A percentile compares a stretch with the other conserved stretches of the same genome.
Evolutionary conservation across 768 basidiomycete genomes (phyloP).

Genomic region (Strobilomyces confusus): DNA sequence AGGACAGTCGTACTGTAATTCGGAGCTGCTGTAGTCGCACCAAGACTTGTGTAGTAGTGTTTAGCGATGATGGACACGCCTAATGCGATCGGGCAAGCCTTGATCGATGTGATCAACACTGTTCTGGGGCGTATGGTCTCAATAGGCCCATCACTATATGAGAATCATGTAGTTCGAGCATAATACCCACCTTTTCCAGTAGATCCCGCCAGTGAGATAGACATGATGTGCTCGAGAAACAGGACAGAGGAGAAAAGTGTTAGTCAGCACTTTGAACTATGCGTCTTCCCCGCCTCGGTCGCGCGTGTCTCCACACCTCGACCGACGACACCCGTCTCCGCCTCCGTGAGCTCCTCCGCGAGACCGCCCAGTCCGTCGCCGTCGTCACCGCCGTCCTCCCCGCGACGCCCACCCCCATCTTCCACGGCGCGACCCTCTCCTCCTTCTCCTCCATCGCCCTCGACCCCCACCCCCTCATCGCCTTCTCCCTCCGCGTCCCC

Average conservation of each 20-base stretch:
- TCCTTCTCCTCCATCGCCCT: conserved; percentile 91
- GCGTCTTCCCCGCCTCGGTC: not conserved
- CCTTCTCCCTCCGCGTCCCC: conserved; percentile 86
- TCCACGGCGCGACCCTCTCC: conserved; percentile 90
- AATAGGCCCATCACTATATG: no score
- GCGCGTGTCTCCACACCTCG: conserved; percentile 3
- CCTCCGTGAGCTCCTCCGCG: conserved; percentile 61
- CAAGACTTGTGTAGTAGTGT: no score
- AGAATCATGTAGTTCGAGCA: no score
- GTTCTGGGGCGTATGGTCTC: no score
- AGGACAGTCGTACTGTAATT: no score
- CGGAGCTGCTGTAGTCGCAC: no score
- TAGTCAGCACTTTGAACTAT: not conserved
- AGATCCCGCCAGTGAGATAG: no score
- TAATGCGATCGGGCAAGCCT: no score
- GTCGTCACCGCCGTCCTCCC: conserved; percentile 72
- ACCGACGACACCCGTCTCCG: conserved; percentile 14
- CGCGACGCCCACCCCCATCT: conserved; percentile 25
- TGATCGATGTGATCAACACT: no score
- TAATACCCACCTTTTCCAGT: no score
- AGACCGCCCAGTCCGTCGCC: conserved; percentile 81
- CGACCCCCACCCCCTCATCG: conserved; percentile 81
- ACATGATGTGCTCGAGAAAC: no score
- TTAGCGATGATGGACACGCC: no score
- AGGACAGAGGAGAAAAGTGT: not conserved